These are phyloP conservation scores for Medicago truncatula DNA, from an alignment of 306 rosid species.

Conservation along the genomic window DNA sequence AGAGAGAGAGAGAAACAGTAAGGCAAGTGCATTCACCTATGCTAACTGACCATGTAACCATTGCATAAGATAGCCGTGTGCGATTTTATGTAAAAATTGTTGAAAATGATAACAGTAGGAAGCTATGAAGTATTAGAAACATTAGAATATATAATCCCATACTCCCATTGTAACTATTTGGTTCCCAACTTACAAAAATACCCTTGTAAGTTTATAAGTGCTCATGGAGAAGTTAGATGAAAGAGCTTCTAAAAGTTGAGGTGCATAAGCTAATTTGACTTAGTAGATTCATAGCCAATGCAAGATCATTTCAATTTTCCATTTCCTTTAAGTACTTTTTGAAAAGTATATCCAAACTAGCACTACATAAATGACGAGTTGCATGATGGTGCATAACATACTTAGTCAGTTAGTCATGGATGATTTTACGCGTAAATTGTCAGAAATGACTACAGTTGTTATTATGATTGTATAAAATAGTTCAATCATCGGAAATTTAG, in stretches of 20 bases:
- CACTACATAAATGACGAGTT: neutral
- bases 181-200: conserved; percentile 1
- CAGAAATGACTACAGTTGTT: conserved; percentile 2
- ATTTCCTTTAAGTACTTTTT: neutral
- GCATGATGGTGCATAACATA: conserved; percentile 23
- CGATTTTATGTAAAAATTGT: conserved; percentile 6
- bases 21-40: neutral
- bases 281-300: neutral
- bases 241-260: neutral
- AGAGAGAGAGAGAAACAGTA: neutral
- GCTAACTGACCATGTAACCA: neutral
- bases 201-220: neutral
- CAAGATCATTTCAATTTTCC: neutral
- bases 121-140: neutral
- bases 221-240: conserved; percentile 1
- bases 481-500: neutral
- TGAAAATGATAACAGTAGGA: neutral
- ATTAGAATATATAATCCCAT: conserved; percentile 3
- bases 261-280: neutral
- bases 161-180: conserved; percentile 5
- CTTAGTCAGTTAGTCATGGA: conserved; percentile 8
- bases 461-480: conserved; percentile 20
- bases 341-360: conserved; percentile 8
- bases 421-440: neutral
- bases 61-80: neutral